A percentile compares a stretch with the other conserved stretches of the same genome.
Conservation (phyloP, 768 basidiomycete species). For the Aureoboletus auriporus region DNA sequence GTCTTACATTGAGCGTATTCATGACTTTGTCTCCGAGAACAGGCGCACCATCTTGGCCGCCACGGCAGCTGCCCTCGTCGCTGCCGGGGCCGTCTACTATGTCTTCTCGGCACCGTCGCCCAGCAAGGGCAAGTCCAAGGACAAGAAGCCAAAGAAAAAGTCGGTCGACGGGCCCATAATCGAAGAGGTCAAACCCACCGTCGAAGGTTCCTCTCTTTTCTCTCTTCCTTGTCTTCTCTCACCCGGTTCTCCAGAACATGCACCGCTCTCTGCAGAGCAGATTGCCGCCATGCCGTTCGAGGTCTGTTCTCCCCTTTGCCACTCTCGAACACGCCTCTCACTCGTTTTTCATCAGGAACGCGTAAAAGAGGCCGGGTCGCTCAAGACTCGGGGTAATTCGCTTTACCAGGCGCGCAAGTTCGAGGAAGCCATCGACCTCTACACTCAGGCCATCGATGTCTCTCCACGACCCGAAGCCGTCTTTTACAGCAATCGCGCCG, state of each 20-base stretch:
- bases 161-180: conserved; percentile 68
- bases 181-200: conserved; percentile 62
- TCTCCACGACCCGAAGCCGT: conserved; percentile 83
- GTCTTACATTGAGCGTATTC: conserved; percentile 57
- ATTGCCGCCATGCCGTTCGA: conserved; percentile 55
- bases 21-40: conserved; percentile 71
- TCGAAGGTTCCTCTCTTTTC: conserved; percentile 27
- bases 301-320: conserved; percentile 35
- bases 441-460: conserved; percentile 72
- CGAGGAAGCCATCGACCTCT: conserved; percentile 54
- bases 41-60: conserved; percentile 72
- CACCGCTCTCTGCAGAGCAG: conserved; percentile 47
- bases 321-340: conserved; percentile 3
- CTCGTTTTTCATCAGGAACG: conserved; percentile 49
- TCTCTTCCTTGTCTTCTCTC: not conserved
- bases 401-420: conserved; percentile 66
- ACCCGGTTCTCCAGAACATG: conserved; percentile 33
- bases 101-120: conserved; percentile 33
- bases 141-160: conserved; percentile 50
- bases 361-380: conserved; percentile 51
- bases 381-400: conserved; percentile 69
- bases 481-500: conserved; percentile 95
- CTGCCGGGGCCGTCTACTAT: conserved; percentile 73
- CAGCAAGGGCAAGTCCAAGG: conserved; percentile 48
- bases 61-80: conserved; percentile 65